phyloP scores from a whole-genome alignment of 176 grass and related monocot species.

The Neostapfia colusana region DNA sequence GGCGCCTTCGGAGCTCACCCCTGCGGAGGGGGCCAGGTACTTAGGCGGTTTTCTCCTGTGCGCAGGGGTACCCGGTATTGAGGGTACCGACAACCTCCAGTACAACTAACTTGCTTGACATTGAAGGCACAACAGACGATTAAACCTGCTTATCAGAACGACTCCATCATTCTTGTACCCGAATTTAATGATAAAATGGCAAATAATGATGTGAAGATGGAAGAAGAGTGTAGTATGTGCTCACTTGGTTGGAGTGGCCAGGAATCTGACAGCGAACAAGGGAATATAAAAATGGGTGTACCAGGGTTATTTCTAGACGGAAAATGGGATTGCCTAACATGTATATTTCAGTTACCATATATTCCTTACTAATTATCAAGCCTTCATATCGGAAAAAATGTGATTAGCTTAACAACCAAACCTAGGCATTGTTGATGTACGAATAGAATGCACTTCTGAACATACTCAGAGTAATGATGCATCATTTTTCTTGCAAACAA shows the following conservation, averaged over 20 bases:
- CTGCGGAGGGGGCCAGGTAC: too few species aligned
- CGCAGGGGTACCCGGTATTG: too few species aligned
- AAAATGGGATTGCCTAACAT: neutral
- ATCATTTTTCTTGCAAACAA: neutral
- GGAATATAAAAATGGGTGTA: too few species aligned
- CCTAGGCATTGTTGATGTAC: neutral
- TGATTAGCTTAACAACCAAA: neutral
- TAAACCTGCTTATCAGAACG: neutral
- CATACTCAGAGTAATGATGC: neutral
- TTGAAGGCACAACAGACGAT: too few species aligned
- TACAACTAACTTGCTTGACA: neutral
- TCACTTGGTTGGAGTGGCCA: neutral
- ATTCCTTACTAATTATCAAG: neutral
- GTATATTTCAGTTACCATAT: neutral
- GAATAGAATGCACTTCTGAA: neutral
- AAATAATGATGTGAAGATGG: neutral
- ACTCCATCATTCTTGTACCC: neutral
- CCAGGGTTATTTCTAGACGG: too few species aligned
- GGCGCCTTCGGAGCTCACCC: too few species aligned
- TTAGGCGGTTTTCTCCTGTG: too few species aligned
- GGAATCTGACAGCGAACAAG: neutral
- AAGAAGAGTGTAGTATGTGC: neutral
- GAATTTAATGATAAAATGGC: neutral
- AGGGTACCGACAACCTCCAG: too few species aligned
- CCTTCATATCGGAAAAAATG: neutral